These are phyloP conservation scores for Haemoproteus tartakovskyi DNA, from an alignment of 169 alveolate genomes.

Conservation along the genomic window DNA sequence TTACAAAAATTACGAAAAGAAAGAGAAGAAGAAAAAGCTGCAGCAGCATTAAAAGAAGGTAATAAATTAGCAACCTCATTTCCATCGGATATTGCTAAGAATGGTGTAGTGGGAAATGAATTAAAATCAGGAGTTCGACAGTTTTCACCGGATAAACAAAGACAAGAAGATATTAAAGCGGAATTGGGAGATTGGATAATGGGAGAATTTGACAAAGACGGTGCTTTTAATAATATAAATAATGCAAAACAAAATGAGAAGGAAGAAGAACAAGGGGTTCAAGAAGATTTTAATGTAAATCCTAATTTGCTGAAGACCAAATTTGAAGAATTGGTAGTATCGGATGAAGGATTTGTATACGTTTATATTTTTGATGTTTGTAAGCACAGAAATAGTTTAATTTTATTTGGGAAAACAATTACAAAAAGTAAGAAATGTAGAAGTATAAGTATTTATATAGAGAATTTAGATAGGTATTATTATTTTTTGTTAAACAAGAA, in stretches of 20 bases:
- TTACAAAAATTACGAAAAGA: too few relatives aligned
- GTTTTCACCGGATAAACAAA: too few relatives aligned
- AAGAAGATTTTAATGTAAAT: background rate
- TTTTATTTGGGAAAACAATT: constrained; percentile 39
- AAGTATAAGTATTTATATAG: constrained; percentile 51
- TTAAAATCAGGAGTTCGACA: too few relatives aligned
- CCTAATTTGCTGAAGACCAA: constrained; percentile 4
- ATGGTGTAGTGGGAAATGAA: too few relatives aligned
- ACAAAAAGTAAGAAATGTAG: constrained; percentile 20
- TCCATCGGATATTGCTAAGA: too few relatives aligned
- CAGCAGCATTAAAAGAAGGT: too few relatives aligned
- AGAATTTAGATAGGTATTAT: constrained; percentile 42
- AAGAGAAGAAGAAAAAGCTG: too few relatives aligned
- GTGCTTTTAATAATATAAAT: too few relatives aligned
- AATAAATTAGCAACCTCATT: too few relatives aligned
- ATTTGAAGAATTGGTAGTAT: constrained; percentile 12
- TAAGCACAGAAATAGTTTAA: constrained; percentile 50
- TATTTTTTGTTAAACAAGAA: constrained; percentile 23
- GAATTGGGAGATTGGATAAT: too few relatives aligned
- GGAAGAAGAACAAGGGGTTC: background rate
- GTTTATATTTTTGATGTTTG: constrained; percentile 47
- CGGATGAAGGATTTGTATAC: constrained; percentile 26
- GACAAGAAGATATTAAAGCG: too few relatives aligned
- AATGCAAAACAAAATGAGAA: background rate
- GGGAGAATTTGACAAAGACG: too few relatives aligned